phyloP scores from a whole-genome alignment of 768 basidiomycete genomes.

The Cystofilobasidium bisporidii region DNA sequence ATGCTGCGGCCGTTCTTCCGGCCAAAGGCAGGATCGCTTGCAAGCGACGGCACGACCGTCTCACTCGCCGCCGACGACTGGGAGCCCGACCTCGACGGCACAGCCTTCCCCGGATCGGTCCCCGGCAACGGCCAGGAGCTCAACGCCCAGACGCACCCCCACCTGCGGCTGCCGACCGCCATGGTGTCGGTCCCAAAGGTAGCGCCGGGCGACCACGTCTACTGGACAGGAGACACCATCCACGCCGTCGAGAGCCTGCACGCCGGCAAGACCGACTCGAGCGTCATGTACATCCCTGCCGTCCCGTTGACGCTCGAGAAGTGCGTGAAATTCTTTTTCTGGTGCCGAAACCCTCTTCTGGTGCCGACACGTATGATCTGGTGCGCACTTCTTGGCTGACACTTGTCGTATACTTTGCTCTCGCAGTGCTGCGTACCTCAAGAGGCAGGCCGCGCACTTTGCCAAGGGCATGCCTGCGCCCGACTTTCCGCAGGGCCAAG shows the following conservation, averaged over 20 bases:
- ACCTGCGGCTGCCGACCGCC: conserved; percentile 50
- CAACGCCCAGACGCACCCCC: conserved; percentile 52
- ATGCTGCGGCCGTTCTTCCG: conserved; percentile 60
- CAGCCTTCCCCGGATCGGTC: conserved; percentile 51
- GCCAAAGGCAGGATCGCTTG: conserved; percentile 27
- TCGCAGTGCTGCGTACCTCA: conserved; percentile 9
- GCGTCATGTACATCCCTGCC: conserved; percentile 38
- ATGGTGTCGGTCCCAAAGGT: conserved; percentile 55
- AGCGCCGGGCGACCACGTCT: conserved; percentile 55
- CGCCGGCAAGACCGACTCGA: conserved; percentile 41
- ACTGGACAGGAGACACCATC: conserved; percentile 43
- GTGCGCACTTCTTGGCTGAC: neutral
- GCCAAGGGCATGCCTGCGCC: conserved; percentile 3
- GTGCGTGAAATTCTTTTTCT: too few species aligned
- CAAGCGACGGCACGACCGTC: conserved; percentile 53
- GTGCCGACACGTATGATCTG: neutral
- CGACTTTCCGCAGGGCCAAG: conserved; percentile 24
- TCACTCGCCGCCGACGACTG: conserved; percentile 44
- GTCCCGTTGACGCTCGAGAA: conserved; percentile 37
- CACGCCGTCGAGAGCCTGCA: conserved; percentile 54
- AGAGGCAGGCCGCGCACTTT: neutral
- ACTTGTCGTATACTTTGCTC: too few species aligned
- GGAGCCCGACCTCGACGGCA: conserved; percentile 49
- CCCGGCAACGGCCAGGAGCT: conserved; percentile 53
- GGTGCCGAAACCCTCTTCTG: neutral